Evolutionary conservation across 768 basidiomycete species (phyloP), one percentile per base, ranked within the genome.

Genomic region (Suillus alpinus): DNA sequence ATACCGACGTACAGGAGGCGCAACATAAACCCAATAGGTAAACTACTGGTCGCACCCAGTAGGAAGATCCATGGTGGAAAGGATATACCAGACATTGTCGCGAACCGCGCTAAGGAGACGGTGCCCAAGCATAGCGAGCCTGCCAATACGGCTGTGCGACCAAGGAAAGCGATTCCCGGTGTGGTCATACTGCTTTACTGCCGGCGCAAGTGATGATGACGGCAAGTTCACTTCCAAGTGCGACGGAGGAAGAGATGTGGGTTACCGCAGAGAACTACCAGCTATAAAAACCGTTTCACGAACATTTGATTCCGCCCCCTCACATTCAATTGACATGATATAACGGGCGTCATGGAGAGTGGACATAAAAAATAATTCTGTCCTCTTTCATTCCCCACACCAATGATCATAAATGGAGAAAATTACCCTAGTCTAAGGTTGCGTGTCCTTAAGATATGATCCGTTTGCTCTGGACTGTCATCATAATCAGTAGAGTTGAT

Each of bases 1-100:
- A 76, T 52, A 6, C 72, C 65, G 18, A 68, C 67, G 20, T 64
- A 62, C 18, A 73, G 40, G n/a, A 81, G 65, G 20, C 71, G 73
- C 46, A 75, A 44, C 3, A 69, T 57, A 18, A 74, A 67, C 18
- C 71, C 58, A 4, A 77, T 40, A 4, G 81, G 83, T 5, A 80
- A 59, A 55, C 69, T 64, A 14, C 75, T 61, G 4, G 74, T 32
- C 10, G 74, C 69, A 6, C 67, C 72, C 2, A 63, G 62, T n/a
- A 75, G 64, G 0, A 79, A 58, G 31, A 74, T 59, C 79, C 78
- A 82, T 34, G 73, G 67, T 1, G 83, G 77, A 18, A 80, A 60
- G 6, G 67, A 36, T 32, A 69, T 31, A 23, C 64, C 67, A 44
- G 62, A 69, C 7, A 55, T 41, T 16, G 62, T 58, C 16, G 61